These are phyloP conservation scores for Solioccasus polychromus DNA, from an alignment of 768 basidiomycete genomes.

Conservation along the genomic window DNA sequence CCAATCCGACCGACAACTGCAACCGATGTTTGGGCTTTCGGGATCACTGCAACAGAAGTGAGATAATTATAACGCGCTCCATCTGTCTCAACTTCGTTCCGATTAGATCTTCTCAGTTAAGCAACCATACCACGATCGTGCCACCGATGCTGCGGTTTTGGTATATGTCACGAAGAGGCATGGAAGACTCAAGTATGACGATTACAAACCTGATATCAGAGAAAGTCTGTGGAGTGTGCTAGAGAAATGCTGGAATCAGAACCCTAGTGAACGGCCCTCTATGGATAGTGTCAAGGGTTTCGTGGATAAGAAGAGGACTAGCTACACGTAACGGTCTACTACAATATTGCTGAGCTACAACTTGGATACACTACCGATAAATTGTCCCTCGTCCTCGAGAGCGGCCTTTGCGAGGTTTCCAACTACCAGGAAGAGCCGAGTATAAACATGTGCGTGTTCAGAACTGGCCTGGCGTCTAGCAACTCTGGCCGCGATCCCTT, in stretches of 20 bases:
- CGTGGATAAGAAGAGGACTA: slow-evolving; percentile 19
- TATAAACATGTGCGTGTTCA: slow-evolving; percentile 57
- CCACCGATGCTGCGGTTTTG: slow-evolving; percentile 17
- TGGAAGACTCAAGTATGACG: slow-evolving; percentile 15
- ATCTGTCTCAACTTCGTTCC: neutral
- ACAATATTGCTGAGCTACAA: slow-evolving; percentile 17
- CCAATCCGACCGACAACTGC: slow-evolving; percentile 21
- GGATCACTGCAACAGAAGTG: slow-evolving; percentile 37
- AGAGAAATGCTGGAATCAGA: slow-evolving; percentile 17
- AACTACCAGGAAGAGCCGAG: slow-evolving; percentile 51
- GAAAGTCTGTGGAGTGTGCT: slow-evolving; percentile 20
- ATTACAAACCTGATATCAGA: slow-evolving; percentile 17
- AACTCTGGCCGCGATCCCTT: slow-evolving; percentile 87
- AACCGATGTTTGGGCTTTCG: slow-evolving; percentile 38
- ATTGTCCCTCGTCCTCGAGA: slow-evolving; percentile 52
- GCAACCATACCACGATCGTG: slow-evolving; percentile 18
- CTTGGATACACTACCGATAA: slow-evolving; percentile 22
- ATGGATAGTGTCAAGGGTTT: slow-evolving; percentile 15
- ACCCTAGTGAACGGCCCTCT: slow-evolving; percentile 9
- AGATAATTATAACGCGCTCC: neutral
- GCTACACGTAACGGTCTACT: slow-evolving; percentile 3
- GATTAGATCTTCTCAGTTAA: slow-evolving; percentile 24
- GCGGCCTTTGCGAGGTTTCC: slow-evolving; percentile 61
- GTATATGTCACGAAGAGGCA: slow-evolving; percentile 10
- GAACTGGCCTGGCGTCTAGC: slow-evolving; percentile 89